Conservation (phyloP, 805 yeast genomes). For the Wickerhamomyces tratensis region DNA sequence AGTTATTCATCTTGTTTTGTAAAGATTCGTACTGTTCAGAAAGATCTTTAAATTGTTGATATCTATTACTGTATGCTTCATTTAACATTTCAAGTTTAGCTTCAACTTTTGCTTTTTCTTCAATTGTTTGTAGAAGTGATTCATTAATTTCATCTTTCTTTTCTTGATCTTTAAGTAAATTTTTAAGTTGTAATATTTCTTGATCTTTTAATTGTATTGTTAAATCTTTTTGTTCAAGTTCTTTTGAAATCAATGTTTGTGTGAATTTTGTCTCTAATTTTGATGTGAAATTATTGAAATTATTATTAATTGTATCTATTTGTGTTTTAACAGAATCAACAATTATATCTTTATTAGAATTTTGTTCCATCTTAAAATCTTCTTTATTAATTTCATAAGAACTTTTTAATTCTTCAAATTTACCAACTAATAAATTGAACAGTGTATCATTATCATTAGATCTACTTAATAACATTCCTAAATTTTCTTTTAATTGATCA, state of each 20-base stretch:
- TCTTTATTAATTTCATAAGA: neutral
- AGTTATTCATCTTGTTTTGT: slow-evolving; percentile 13
- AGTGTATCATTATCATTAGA: neutral
- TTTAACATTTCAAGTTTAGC: slow-evolving; percentile 14
- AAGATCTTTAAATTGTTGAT: slow-evolving; percentile 18
- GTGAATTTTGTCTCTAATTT: slow-evolving; percentile 3
- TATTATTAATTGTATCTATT: neutral
- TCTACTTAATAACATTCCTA: neutral
- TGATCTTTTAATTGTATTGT: slow-evolving; percentile 8
- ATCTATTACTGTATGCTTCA: slow-evolving; percentile 14
- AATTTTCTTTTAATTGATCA: neutral
- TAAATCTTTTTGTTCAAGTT: slow-evolving; percentile 1
- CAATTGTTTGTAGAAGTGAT: slow-evolving; percentile 8
- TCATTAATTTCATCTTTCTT: neutral
- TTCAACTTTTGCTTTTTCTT: slow-evolving; percentile 11
- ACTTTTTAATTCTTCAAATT: neutral
- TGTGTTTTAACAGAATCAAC: neutral
- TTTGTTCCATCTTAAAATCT: neutral
- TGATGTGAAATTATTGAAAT: slow-evolving; percentile 20
- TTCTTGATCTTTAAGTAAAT: slow-evolving; percentile 3
- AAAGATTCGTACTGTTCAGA: slow-evolving; percentile 18
- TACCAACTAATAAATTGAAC: slow-evolving; percentile 8
- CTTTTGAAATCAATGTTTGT: neutral
- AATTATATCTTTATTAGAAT: too few species aligned
- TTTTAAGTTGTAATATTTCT: slow-evolving; percentile 8